These are phyloP conservation scores for Auriscalpium vulgare DNA, from an alignment of 768 basidiomycete genomes.

Conservation along the genomic window DNA sequence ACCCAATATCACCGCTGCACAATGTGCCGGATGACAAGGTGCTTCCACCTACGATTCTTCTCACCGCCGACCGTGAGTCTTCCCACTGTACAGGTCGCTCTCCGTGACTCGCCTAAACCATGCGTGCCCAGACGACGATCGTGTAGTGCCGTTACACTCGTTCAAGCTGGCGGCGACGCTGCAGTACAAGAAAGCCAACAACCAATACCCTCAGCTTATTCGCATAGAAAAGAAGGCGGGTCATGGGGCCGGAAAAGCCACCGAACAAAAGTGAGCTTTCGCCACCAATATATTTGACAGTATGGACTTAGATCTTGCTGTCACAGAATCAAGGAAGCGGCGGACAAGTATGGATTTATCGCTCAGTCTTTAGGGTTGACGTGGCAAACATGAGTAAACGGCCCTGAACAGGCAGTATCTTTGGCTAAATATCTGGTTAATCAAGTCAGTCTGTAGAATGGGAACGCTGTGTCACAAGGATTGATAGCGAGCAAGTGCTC, in stretches of 20 bases:
- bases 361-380: conserved; percentile 54
- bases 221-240: conserved; percentile 76
- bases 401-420: background rate
- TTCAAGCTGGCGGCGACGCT: conserved; percentile 79
- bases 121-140: conserved; percentile 56
- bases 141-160: conserved; percentile 81
- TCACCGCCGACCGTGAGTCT: conserved; percentile 74
- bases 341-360: conserved; percentile 73
- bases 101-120: background rate
- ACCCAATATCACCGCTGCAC: conserved; percentile 73
- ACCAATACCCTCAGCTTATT: conserved; percentile 65
- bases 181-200: conserved; percentile 55
- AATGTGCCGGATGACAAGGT: conserved; percentile 56
- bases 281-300: background rate
- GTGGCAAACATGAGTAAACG: conserved; percentile 3
- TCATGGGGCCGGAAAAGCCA: conserved; percentile 75
- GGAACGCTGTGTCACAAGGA: no score
- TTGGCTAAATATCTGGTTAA: no score
- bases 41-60: conserved; percentile 64
- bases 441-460: no score
- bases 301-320: background rate
- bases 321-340: conserved; percentile 61
- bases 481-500: no score
- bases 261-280: conserved; percentile 47
- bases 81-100: background rate